Conservation (phyloP, 768 basidiomycete genomes). For the Pleurotus cornucopiae region DNA sequence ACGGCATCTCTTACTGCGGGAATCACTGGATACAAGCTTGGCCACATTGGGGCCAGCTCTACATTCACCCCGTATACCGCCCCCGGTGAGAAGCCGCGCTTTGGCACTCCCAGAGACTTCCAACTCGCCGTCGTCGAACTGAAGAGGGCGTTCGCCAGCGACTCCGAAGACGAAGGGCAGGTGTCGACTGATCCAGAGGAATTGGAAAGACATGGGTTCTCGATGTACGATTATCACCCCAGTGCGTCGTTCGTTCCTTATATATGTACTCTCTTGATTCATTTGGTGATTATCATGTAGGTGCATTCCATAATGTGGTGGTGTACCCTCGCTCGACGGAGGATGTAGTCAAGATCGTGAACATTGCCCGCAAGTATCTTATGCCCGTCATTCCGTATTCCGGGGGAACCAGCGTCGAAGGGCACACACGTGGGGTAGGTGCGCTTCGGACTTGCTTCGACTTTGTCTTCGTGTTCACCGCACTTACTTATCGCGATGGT, state of each 20-base stretch:
- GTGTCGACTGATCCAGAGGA: conserved; percentile 47
- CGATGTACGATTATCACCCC: conserved; percentile 45
- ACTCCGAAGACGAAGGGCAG: conserved; percentile 14
- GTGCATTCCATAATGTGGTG: neutral
- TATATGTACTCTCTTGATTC: no score
- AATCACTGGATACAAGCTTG: no score
- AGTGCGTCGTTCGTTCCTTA: neutral
- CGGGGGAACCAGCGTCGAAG: conserved; percentile 85
- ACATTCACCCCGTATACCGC: no score
- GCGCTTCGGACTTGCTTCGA: neutral
- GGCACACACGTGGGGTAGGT: conserved; percentile 74
- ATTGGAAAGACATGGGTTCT: conserved; percentile 50
- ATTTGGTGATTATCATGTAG: neutral
- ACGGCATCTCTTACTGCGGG: no score
- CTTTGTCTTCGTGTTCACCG: neutral
- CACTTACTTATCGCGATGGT: conserved; percentile 17
- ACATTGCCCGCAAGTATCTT: conserved; percentile 66
- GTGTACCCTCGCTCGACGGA: conserved; percentile 39
- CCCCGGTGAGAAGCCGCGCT: no score
- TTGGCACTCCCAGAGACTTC: no score
- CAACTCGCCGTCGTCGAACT: no score
- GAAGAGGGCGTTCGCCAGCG: no score
- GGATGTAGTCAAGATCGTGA: conserved; percentile 79
- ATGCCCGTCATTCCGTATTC: conserved; percentile 80
- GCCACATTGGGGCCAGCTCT: no score